Evolutionary conservation across 2,329 filamentous ascomycete genomes (phyloP).

Genomic region (Chrysosporium queenslandicum): DNA sequence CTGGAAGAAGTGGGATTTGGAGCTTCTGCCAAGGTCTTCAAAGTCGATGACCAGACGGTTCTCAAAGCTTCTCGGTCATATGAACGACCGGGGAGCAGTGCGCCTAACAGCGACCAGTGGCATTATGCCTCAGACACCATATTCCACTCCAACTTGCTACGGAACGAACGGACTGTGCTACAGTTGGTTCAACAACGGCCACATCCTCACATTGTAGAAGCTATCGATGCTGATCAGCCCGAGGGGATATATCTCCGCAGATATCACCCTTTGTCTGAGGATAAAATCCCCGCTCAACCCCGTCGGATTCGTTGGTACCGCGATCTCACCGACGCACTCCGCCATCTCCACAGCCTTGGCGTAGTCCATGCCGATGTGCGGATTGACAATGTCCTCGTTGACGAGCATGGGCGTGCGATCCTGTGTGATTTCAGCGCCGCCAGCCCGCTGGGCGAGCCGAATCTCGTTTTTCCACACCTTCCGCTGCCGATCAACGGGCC

Average conservation of each 20-base stretch:
- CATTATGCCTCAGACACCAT: not conserved
- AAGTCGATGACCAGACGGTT: not conserved
- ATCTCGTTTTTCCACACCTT: not conserved
- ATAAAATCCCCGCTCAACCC: not conserved
- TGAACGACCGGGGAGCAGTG: not conserved
- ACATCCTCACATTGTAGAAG: not conserved
- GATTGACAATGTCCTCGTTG: conserved; percentile 1
- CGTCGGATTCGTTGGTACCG: not conserved
- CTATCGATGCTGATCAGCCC: not conserved
- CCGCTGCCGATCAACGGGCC: not conserved
- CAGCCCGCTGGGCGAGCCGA: not conserved
- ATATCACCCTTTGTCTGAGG: not conserved
- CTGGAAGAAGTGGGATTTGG: not conserved
- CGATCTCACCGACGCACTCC: not conserved
- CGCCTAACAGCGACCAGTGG: not conserved
- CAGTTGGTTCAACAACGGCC: not conserved
- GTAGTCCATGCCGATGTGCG: not conserved
- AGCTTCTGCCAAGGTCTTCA: not conserved
- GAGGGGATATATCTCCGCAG: not conserved
- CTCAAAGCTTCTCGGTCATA: not conserved
- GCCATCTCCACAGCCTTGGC: not conserved
- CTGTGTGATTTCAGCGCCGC: not conserved
- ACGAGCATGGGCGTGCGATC: not conserved
- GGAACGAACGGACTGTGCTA: not conserved
- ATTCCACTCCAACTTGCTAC: not conserved